Evolutionary conservation across 2,329 filamentous ascomycete species (phyloP).

Genomic region (Neobulgaria alba): DNA sequence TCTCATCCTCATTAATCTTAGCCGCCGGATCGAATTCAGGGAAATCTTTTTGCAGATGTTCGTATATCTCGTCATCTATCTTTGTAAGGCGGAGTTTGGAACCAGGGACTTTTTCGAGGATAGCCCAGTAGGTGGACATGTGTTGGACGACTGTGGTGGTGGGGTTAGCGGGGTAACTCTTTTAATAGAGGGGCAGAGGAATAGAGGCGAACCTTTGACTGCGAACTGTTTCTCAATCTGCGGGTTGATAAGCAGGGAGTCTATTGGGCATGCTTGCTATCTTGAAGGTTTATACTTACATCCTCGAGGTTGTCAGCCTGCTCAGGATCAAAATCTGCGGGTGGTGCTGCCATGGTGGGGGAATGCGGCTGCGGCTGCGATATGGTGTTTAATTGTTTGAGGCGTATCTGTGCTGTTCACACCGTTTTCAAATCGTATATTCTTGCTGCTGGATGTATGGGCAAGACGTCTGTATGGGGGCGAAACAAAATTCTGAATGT

Average conservation of each 20-base stretch:
- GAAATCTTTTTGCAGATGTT: slow-evolving; percentile 79
- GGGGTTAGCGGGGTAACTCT: slow-evolving; percentile 19
- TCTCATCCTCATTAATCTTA: slow-evolving; percentile 80
- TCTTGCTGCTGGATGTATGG: too few relatives aligned
- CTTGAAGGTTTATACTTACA: slow-evolving; percentile 36
- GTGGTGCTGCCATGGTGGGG: too few relatives aligned
- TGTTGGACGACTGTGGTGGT: slow-evolving; percentile 70
- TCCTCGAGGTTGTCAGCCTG: slow-evolving; percentile 62
- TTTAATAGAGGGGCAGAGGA: not conserved
- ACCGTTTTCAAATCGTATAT: too few relatives aligned
- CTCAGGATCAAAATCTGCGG: slow-evolving; percentile 43
- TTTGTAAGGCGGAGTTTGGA: slow-evolving; percentile 87
- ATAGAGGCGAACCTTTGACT: slow-evolving; percentile 62
- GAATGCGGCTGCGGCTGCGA: too few relatives aligned
- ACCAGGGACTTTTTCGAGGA: slow-evolving; percentile 83
- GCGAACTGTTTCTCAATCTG: slow-evolving; percentile 99
- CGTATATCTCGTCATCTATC: slow-evolving; percentile 89
- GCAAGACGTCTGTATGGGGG: too few relatives aligned
- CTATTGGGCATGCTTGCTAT: slow-evolving; percentile 3
- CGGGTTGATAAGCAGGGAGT: slow-evolving; percentile 10
- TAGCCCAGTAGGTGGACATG: slow-evolving; percentile 93
- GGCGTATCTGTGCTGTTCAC: too few relatives aligned
- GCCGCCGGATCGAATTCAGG: slow-evolving; percentile 82
- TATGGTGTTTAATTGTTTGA: too few relatives aligned
- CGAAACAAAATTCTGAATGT: too few relatives aligned